Evolutionary conservation across 805 yeast species (phyloP).

Genomic region (Ogataea ganodermae): DNA sequence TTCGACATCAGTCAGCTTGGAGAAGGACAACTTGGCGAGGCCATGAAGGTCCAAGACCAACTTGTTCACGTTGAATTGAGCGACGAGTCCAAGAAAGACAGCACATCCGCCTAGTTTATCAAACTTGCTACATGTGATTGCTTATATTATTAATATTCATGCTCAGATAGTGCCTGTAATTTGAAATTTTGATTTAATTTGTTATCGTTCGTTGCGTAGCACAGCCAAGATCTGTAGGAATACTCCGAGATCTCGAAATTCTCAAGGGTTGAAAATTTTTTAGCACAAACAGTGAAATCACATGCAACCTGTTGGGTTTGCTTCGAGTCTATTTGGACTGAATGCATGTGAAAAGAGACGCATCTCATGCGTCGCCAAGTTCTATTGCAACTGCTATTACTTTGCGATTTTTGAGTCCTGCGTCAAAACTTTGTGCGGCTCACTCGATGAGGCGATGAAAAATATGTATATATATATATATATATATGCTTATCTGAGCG

Average conservation of each 20-base stretch:
- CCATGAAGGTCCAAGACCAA: slow-evolving; percentile 11
- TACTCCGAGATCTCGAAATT: slow-evolving; percentile 2
- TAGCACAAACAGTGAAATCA: not conserved
- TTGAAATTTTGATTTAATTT: too few species aligned
- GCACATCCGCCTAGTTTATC: not conserved
- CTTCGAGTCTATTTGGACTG: not conserved
- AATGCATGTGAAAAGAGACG: not conserved
- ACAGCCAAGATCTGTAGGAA: slow-evolving; percentile 1
- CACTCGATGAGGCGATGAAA: too few species aligned
- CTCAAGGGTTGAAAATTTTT: not conserved
- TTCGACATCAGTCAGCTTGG: slow-evolving; percentile 67
- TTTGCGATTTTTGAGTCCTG: too few species aligned
- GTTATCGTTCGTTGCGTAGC: not conserved
- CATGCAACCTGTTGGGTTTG: not conserved
- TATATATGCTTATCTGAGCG: slow-evolving; percentile 15
- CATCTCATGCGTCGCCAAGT: too few species aligned
- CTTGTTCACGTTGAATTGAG: slow-evolving; percentile 12
- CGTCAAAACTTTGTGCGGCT: too few species aligned
- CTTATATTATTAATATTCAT: too few species aligned
- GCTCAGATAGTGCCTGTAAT: too few species aligned
- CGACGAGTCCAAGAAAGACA: slow-evolving; percentile 4
- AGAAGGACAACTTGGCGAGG: slow-evolving; percentile 32
- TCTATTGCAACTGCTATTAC: too few species aligned
- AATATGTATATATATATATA: slow-evolving; percentile 7
- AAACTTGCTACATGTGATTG: not conserved